Evolutionary conservation across 1,284 basidiomycete species (phyloP), one percentile per base, ranked within the genome.

Genomic region (Fomitopsis betulina): DNA sequence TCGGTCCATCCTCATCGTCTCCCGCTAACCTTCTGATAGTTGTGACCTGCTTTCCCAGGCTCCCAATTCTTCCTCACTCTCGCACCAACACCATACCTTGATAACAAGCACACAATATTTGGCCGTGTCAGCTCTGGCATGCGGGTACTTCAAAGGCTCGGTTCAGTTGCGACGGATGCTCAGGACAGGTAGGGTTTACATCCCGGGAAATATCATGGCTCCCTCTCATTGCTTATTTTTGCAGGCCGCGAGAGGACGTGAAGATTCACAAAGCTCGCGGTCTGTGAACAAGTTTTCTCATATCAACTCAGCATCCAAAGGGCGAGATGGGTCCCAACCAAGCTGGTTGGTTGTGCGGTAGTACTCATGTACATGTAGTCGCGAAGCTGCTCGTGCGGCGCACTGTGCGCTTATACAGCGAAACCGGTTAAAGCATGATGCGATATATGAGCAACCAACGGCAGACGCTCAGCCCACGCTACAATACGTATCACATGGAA

Each of bases 31-130:
- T 5, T 15, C 33, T 5, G 7, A 10, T 50, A 12, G 25, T 5
- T n/a, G 13, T 37, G 19, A 37, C 49, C 53, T 23, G 2, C 27
- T 56, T 38, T 47, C 58, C 55, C 67, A 94, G 93, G 92, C n/a
- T 94, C 92, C 2, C 94, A 97, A 72, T 97, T 97, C 76, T 97
- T 97, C 75, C 80, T 97, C 63, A 91, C 92, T 0, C 83, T 96
- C 32, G 87, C 84, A 1, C 95, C 95, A 8, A 96, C 94, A 52
- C 95, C 95, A 0, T 97, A 84, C 74, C 79, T 97, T 42, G 92
- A 96, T 68, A 92, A 88, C 67, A 98, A 98, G 70, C 94, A 98
- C 72, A 95, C 94, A 5, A 96, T 96, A 64, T 96, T 96, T 69
- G 94, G 94, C 5, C 86, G 94, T 12, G 91, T 96, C 13, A 87